Evolutionary conservation across 176 grass and related monocot species (phyloP), one percentile per base, ranked within the genome.

Genomic region (Tillandsia fasciculata): DNA sequence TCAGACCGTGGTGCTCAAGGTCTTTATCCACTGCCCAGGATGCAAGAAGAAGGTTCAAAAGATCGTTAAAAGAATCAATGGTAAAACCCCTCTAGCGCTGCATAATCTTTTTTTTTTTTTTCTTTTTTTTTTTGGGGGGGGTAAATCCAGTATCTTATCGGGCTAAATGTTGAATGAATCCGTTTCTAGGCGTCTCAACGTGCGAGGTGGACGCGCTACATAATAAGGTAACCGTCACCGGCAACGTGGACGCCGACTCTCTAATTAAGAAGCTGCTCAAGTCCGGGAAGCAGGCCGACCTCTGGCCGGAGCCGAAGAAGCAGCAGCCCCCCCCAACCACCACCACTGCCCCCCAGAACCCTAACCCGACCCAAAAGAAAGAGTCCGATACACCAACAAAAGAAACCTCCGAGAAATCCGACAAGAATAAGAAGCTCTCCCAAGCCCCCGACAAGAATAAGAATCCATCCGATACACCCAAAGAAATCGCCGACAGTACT

Each of bases 11-110:
- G 77, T 86, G 77, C 73, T 90, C 11, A 86, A 57, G 66, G 87
- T 86, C 33, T 83, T 83, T 33, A 86, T 90, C 12, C 87, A 90
- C 67, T 90, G 87, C 11, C 73, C 85, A 67, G 87, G 87, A 69
- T 90, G 87, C 80, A 86, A 90, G 74, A 90, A 86, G 77, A 90
- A 90, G 74, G 83, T 90, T 52, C 82, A 86, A 66, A 90, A 64
- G 49, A 80, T 90, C 24, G 80, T 90, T 18, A 80, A 28, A 64
- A 66, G 50, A 10, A 18, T 80, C 28, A 50, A 59, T 10, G 87
- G 87, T 90, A 77, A 8, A 47, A 3, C 9, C 1, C 11, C 53
- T 11, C 11, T 56, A 20, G 14, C 53, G 7, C 3, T 3, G 14
- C 53, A 20, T 20, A 20, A 20, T 20, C 54, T 15, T 27, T 27